These are phyloP conservation scores for Xanthoconium stramineum DNA, from an alignment of 768 basidiomycete genomes.

Conservation along the genomic window DNA sequence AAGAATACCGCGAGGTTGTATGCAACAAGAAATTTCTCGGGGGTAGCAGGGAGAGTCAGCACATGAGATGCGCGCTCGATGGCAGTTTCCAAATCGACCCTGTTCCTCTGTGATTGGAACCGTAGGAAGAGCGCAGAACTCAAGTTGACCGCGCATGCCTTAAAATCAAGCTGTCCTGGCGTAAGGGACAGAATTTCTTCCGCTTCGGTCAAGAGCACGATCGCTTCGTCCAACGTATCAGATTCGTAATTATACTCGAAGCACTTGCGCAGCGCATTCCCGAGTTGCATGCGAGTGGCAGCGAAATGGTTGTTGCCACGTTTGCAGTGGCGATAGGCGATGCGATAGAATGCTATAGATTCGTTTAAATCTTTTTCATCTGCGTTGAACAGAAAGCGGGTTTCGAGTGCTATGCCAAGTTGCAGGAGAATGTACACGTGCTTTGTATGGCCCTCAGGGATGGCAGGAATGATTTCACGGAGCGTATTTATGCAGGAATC, in stretches of 20 bases:
- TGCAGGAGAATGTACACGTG: constrained; percentile 5
- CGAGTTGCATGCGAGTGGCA: constrained; percentile 12
- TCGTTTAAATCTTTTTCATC: constrained; percentile 22
- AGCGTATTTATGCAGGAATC: constrained; percentile 9
- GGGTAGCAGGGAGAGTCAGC: constrained; percentile 4
- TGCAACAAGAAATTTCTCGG: constrained; percentile 2
- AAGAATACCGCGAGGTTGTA: constrained; percentile 11
- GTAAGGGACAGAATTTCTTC: constrained; percentile 11
- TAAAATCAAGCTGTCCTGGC: constrained; percentile 3
- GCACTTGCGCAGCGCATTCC: constrained; percentile 13
- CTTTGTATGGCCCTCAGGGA: constrained; percentile 13
- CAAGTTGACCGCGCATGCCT: constrained; percentile 9
- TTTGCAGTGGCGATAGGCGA: constrained; percentile 10
- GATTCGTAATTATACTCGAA: constrained; percentile 5
- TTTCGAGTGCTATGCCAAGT: constrained; percentile 18
- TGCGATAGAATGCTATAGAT: constrained; percentile 16
- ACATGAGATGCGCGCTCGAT: constrained; percentile 11
- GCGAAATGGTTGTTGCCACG: constrained; percentile 7
- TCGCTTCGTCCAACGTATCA: constrained; percentile 22
- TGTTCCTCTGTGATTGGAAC: constrained; percentile 9
- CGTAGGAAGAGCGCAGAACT: constrained; percentile 11
- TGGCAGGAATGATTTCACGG: constrained; percentile 8
- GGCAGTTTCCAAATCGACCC: constrained; percentile 16
- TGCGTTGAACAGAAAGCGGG: constrained; percentile 8
- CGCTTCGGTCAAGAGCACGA: constrained; percentile 20